phyloP scores from a whole-genome alignment of 306 rosid species.

The Rosa rugosa region DNA sequence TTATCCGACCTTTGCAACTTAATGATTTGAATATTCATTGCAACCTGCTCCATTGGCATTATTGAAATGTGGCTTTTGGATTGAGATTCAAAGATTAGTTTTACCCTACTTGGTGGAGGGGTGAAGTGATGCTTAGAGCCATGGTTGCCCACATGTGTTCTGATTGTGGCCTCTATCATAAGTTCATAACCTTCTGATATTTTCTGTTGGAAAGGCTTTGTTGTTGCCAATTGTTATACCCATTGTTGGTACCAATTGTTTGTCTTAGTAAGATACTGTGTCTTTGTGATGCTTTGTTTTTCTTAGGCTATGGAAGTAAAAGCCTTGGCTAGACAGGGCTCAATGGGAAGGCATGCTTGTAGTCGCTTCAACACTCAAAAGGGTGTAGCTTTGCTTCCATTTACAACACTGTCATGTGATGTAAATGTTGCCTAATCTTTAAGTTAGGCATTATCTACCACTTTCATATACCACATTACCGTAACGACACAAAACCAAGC shows the following conservation, averaged over 20 bases:
- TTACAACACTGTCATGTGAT: background rate
- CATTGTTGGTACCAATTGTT: background rate
- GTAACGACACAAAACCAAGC: background rate
- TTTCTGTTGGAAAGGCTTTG: background rate
- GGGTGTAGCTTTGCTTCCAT: background rate
- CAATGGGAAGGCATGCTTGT: background rate
- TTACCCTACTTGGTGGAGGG: background rate
- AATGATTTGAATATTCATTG: background rate
- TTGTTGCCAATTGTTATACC: background rate
- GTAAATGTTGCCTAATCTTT: background rate
- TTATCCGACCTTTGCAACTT: background rate
- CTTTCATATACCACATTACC: background rate
- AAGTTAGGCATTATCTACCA: background rate
- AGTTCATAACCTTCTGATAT: background rate
- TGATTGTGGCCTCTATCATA: background rate
- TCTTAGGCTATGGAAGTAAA: background rate
- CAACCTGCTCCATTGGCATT: background rate
- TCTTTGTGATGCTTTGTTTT: background rate
- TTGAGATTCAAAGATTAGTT: background rate
- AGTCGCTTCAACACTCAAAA: background rate
- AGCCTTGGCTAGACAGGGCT: background rate
- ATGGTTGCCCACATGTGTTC: background rate
- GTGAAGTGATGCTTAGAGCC: background rate
- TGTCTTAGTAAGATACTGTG: background rate
- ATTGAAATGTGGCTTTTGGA: background rate